phyloP scores from a whole-genome alignment of 2,329 filamentous ascomycete genomes.

The Colletotrichum cereale region DNA sequence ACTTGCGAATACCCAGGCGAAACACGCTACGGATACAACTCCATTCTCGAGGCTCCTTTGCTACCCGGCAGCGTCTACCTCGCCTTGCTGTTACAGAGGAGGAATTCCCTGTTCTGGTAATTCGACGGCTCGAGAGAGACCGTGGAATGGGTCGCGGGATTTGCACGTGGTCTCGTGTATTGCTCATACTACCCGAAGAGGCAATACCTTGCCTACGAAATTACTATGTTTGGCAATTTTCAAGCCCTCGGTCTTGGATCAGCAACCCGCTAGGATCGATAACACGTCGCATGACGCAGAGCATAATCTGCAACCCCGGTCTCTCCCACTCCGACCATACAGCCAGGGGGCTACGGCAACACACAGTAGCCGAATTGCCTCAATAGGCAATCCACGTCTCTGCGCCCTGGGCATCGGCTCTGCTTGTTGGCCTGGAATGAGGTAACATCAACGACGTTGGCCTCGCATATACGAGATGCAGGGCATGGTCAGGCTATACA shows the following conservation, averaged over 20 bases:
- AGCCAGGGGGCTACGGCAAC: background rate
- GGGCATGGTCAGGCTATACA: background rate
- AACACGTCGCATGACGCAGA: background rate
- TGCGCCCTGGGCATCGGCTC: background rate
- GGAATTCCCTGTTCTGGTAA: too few species aligned
- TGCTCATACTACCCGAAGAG: too few species aligned
- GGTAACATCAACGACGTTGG: background rate
- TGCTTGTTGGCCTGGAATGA: background rate
- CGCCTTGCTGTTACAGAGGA: too few species aligned
- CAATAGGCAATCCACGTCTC: conserved; percentile 1
- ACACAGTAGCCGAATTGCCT: background rate
- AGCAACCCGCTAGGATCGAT: background rate
- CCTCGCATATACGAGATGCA: background rate
- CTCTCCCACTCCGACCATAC: background rate
- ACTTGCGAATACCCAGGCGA: too few species aligned
- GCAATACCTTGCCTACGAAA: too few species aligned
- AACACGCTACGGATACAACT: too few species aligned
- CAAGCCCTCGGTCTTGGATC: background rate
- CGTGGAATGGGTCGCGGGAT: too few species aligned
- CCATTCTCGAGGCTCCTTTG: too few species aligned
- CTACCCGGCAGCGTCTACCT: too few species aligned
- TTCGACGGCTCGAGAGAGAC: too few species aligned
- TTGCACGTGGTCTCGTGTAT: too few species aligned
- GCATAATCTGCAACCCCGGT: background rate
- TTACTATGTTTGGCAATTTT: too few species aligned